Conservation (phyloP, 1,284 basidiomycete species). For the Microstroma glucosiphilum region DNA sequence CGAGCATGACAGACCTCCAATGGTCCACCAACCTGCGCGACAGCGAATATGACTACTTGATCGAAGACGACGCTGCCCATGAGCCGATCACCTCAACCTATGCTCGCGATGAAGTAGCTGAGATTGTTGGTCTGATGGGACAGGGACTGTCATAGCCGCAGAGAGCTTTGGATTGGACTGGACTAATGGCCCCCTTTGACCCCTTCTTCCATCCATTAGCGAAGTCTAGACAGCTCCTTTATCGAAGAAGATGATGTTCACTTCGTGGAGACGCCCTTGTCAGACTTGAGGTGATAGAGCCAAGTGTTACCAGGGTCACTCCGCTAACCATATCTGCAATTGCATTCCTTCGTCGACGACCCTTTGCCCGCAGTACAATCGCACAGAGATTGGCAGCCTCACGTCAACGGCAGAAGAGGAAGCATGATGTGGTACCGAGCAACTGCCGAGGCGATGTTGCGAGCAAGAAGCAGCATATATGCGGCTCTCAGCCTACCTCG, state of each 20-base stretch:
- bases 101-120: no score
- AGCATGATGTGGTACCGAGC: no score
- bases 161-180: no score
- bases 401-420: background rate
- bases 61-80: no score
- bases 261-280: conserved; percentile 2
- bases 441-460: background rate
- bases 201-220: background rate
- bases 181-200: no score
- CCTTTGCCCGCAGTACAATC: conserved; percentile 2
- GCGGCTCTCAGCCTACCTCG: background rate
- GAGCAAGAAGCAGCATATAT: background rate
- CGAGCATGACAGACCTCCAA: no score
- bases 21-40: no score
- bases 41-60: no score
- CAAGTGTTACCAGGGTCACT: background rate
- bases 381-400: background rate
- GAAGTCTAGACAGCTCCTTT: background rate
- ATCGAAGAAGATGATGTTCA: background rate
- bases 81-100: no score
- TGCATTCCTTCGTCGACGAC: background rate
- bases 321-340: background rate
- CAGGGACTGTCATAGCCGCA: no score
- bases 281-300: background rate
- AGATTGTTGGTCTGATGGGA: no score